These are phyloP conservation scores for Wickerhamiella qilinensis DNA, from an alignment of 805 yeast genomes.

Conservation along the genomic window DNA sequence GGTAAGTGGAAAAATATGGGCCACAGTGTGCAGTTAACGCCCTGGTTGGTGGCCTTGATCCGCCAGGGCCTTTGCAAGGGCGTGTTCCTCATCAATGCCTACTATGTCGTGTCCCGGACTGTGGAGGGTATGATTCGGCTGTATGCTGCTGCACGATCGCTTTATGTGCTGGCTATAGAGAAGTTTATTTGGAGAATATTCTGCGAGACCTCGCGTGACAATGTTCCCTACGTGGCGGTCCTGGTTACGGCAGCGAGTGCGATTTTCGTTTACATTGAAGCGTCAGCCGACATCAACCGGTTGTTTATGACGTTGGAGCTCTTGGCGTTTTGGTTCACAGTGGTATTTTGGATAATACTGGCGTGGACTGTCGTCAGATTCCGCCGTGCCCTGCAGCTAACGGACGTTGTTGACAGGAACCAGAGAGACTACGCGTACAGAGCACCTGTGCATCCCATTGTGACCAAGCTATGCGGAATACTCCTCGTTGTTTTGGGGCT, in stretches of 20 bases:
- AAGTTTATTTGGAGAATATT: slow-evolving; percentile 5
- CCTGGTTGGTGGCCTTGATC: slow-evolving; percentile 5
- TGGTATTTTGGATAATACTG: slow-evolving; percentile 56
- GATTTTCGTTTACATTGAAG: slow-evolving; percentile 4
- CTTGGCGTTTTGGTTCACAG: slow-evolving; percentile 3
- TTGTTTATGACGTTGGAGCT: slow-evolving; percentile 2
- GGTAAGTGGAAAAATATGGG: not conserved
- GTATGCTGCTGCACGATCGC: slow-evolving; percentile 11
- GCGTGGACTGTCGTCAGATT: slow-evolving; percentile 46
- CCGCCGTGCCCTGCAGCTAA: slow-evolving; percentile 37
- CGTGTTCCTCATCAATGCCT: slow-evolving; percentile 5
- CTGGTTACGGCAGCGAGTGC: not conserved
- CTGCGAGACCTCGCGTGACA: slow-evolving; percentile 7
- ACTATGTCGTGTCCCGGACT: slow-evolving; percentile 6
- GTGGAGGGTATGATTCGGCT: slow-evolving; percentile 5
- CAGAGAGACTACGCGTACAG: slow-evolving; percentile 52
- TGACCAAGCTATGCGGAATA: not conserved
- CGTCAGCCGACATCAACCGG: not conserved
- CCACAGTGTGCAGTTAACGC: slow-evolving; percentile 4
- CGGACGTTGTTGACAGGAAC: slow-evolving; percentile 47
- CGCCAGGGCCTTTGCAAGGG: slow-evolving; percentile 4
- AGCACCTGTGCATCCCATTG: slow-evolving; percentile 40
- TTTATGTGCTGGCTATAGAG: slow-evolving; percentile 8
- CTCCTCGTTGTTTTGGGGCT: no score
- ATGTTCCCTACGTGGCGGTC: slow-evolving; percentile 8